Conservation (phyloP, 108 stramenopile species). For the Skeletonema potamos region DNA sequence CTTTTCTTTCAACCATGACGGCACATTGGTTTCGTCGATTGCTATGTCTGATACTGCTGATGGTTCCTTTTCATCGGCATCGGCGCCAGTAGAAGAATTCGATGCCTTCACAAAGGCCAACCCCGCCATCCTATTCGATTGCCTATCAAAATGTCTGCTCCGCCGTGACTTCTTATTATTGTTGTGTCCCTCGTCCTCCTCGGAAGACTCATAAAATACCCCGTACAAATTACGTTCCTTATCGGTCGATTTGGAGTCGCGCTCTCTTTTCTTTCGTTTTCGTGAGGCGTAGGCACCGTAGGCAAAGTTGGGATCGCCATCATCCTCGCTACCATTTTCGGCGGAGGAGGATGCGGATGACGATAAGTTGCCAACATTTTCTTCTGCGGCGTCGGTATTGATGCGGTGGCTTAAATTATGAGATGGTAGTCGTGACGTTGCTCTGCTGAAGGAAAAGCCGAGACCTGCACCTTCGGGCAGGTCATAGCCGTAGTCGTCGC, state of each 20-base stretch:
- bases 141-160: slow-evolving; percentile 22
- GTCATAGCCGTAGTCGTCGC: slow-evolving; percentile 24
- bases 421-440: not conserved
- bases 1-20: slow-evolving; percentile 13
- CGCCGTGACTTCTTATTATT: slow-evolving; percentile 7
- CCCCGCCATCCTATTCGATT: slow-evolving; percentile 30
- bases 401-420: not conserved
- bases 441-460: not conserved
- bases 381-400: not conserved
- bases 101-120: slow-evolving; percentile 51
- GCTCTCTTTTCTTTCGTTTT: slow-evolving; percentile 18
- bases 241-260: slow-evolving; percentile 5
- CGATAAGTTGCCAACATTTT: not conserved
- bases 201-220: slow-evolving; percentile 35
- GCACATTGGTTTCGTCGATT: not conserved
- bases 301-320: slow-evolving; percentile 18
- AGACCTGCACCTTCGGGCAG: slow-evolving; percentile 9
- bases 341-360: not conserved
- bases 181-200: slow-evolving; percentile 1
- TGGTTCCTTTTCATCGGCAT: not conserved
- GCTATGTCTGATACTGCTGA: not conserved
- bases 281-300: slow-evolving; percentile 19
- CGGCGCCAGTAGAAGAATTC: not conserved
- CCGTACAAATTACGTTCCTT: slow-evolving; percentile 39
- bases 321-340: slow-evolving; percentile 10